These are phyloP conservation scores for Leucoagaricus sp. DNA, from an alignment of 1,284 basidiomycete species.

Conservation along the genomic window DNA sequence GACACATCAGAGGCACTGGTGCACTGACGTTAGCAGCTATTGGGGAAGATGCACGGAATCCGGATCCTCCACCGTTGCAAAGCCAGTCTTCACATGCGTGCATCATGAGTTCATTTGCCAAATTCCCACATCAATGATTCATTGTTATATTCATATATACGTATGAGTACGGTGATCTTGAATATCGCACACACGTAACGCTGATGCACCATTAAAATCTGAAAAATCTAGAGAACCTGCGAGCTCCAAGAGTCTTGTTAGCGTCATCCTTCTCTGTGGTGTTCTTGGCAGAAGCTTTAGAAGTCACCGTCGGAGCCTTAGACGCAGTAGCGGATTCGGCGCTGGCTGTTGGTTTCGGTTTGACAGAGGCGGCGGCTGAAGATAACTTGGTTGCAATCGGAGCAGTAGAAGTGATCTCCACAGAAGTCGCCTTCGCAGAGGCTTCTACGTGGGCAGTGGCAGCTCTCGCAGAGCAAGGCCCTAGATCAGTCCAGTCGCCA, in stretches of 20 bases:
- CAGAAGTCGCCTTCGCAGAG: not conserved
- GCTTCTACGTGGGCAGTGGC: not conserved
- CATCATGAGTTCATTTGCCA: too few species aligned
- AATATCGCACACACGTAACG: too few species aligned
- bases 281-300: not conserved
- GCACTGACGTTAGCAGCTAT: constrained; percentile 34
- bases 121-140: too few species aligned
- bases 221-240: constrained; percentile 10
- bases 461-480: constrained; percentile 38
- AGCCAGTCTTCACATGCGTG: constrained; percentile 76
- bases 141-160: too few species aligned
- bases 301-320: not conserved
- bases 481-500: constrained; percentile 61
- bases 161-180: too few species aligned
- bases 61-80: constrained; percentile 43
- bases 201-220: not conserved
- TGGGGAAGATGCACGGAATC: not conserved
- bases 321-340: not conserved
- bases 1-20: constrained; percentile 38
- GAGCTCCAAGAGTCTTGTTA: not conserved
- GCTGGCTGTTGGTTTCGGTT: too few species aligned
- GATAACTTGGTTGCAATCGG: not conserved
- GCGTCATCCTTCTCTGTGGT: not conserved
- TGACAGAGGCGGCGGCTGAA: not conserved
- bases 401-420: not conserved